These are phyloP conservation scores for Penicillium vulpinum DNA, from an alignment of 2,329 filamentous ascomycete species.

Conservation along the genomic window DNA sequence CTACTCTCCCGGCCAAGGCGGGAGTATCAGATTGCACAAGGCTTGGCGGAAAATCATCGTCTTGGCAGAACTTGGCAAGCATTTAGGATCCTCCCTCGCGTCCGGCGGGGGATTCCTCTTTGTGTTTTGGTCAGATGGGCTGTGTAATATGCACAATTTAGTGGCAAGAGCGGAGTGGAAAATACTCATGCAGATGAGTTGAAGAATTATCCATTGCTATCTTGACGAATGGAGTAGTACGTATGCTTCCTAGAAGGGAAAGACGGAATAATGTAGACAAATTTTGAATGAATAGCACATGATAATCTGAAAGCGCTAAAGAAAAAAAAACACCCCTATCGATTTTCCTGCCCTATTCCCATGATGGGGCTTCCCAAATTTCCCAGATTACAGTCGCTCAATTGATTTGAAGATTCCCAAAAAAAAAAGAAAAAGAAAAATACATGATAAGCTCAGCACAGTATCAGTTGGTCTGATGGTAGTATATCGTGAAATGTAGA, in stretches of 20 bases:
- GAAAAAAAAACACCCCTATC: neutral
- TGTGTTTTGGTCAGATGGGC: slow-evolving; percentile 8
- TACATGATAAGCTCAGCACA: neutral
- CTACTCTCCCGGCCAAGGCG: slow-evolving; percentile 23
- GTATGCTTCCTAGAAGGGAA: slow-evolving; percentile 2
- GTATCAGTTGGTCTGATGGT: slow-evolving; percentile 16
- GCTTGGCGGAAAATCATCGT: slow-evolving; percentile 26
- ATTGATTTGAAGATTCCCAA: slow-evolving; percentile 11
- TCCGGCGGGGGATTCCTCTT: slow-evolving; percentile 15
- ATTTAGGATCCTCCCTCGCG: slow-evolving; percentile 21
- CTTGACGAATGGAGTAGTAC: neutral
- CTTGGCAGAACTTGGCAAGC: slow-evolving; percentile 25
- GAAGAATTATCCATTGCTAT: slow-evolving; percentile 1
- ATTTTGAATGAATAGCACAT: neutral
- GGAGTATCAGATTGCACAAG: slow-evolving; percentile 23
- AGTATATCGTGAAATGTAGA: slow-evolving; percentile 8
- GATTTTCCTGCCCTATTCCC: slow-evolving; percentile 5
- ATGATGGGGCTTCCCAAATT: neutral
- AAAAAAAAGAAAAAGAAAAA: slow-evolving; percentile 3
- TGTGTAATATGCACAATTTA: neutral
- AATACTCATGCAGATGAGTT: neutral
- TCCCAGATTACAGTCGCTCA: slow-evolving; percentile 8
- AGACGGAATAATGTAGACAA: neutral
- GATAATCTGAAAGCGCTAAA: neutral
- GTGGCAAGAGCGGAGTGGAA: neutral